Percentiles rank a stretch among this genome's conserved stretches.
These are phyloP conservation scores for Amphicarpaea edgeworthii DNA, from an alignment of 306 rosid genomes.

Conservation along the genomic window DNA sequence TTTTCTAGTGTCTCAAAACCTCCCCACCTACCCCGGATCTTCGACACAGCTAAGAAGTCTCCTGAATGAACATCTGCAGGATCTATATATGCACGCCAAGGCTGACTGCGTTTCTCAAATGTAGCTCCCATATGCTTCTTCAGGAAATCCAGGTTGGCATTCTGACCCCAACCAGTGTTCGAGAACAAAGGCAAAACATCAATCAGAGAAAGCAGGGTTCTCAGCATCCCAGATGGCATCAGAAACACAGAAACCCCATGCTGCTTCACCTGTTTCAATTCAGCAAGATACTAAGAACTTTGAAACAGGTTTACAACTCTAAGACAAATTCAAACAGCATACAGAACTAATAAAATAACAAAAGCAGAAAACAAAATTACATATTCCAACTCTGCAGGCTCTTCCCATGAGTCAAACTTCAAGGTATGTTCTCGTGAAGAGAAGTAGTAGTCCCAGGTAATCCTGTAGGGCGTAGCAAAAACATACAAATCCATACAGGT, in stretches of 20 bases:
- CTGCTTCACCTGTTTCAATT: conserved; percentile 76
- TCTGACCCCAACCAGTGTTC: conserved; percentile 86
- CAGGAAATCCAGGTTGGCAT: conserved; percentile 76
- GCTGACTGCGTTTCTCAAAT: conserved; percentile 74
- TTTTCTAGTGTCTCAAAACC: conserved; percentile 91
- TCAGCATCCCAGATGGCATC: conserved; percentile 97
- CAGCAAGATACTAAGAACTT: conserved; percentile 16
- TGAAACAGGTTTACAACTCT: neutral
- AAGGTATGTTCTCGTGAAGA: conserved; percentile 75
- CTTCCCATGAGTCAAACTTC: conserved; percentile 86
- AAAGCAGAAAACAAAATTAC: conserved; percentile 45
- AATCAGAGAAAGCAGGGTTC: conserved; percentile 76
- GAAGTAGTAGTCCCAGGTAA: conserved; percentile 95
- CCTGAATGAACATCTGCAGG: conserved; percentile 87
- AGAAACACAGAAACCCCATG: conserved; percentile 93
- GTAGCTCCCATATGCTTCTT: conserved; percentile 89
- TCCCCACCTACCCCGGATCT: conserved; percentile 93
- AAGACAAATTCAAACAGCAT: conserved; percentile 20
- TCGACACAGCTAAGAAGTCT: conserved; percentile 84
- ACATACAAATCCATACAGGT: conserved; percentile 93
- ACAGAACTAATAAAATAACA: conserved; percentile 1
- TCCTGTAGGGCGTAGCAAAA: conserved; percentile 88
- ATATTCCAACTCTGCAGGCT: conserved; percentile 87
- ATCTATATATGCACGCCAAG: conserved; percentile 67
- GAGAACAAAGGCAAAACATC: conserved; percentile 87